Evolutionary conservation across 169 alveolate species (phyloP).

Genomic region (Plasmodium malariae): DNA sequence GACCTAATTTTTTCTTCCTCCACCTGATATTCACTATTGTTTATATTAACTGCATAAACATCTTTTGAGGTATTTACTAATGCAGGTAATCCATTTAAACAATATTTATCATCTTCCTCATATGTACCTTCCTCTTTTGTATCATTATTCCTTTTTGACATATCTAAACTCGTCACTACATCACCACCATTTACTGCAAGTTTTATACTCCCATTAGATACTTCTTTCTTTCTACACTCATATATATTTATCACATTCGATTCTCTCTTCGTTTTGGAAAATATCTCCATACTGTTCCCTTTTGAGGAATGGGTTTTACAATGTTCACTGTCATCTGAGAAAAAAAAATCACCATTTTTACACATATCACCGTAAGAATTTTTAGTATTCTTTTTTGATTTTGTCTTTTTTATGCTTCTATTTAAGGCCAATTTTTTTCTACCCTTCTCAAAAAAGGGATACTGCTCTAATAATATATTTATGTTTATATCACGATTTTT

Average conservation of each 20-base stretch:
- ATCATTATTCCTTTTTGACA: neutral
- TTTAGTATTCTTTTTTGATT: neutral
- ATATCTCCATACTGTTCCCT: neutral
- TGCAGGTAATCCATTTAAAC: no score
- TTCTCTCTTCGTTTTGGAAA: conserved; percentile 1
- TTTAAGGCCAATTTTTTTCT: neutral
- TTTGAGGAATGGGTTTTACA: neutral
- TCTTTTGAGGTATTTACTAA: no score
- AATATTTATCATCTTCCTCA: neutral
- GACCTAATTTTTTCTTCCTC: no score
- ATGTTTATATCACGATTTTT: neutral
- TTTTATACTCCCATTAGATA: no score
- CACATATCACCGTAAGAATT: neutral
- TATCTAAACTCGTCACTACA: neutral
- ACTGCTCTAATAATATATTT: conserved; percentile 14
- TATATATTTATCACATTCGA: conserved; percentile 50
- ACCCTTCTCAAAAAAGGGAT: conserved; percentile 8
- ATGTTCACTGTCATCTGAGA: conserved; percentile 16
- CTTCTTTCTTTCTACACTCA: neutral
- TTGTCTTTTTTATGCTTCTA: neutral
- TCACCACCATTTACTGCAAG: neutral
- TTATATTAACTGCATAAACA: no score
- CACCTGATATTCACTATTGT: no score
- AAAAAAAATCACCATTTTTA: conserved; percentile 1
- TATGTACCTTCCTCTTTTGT: neutral